Conservation (phyloP, 139 green algal genomes). For the Tetradesmus lagerheimii region DNA sequence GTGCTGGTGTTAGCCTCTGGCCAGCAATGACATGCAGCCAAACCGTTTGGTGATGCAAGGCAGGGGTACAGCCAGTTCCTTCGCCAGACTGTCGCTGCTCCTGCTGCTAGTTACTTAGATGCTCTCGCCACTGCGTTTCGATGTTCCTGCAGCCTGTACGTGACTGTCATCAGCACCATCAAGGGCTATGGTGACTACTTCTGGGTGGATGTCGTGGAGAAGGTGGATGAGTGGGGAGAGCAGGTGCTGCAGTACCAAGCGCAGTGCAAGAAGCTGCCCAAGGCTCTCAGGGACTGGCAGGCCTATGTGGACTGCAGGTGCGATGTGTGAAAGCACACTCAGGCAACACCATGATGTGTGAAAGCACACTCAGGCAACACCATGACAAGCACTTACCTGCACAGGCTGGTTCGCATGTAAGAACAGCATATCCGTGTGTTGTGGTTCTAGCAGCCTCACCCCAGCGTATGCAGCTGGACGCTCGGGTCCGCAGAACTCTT, state of each 20-base stretch:
- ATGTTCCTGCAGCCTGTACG: slow-evolving; percentile 83
- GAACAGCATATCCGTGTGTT: no score
- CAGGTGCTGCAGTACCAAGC: slow-evolving; percentile 79
- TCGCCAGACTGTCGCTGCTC: not conserved
- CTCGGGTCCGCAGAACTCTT: no score
- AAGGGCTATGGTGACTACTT: slow-evolving; percentile 89
- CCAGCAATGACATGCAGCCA: not conserved
- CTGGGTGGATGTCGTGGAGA: slow-evolving; percentile 92
- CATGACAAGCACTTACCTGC: no score
- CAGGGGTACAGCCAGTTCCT: no score
- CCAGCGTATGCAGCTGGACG: no score
- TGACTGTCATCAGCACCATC: slow-evolving; percentile 92
- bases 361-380: no score
- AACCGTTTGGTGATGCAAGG: no score
- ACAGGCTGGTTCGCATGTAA: no score
- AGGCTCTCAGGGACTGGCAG: slow-evolving; percentile 90
- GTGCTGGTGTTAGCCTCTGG: not conserved
- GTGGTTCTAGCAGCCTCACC: slow-evolving; percentile 28
- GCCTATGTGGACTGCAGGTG: slow-evolving; percentile 87
- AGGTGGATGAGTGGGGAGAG: slow-evolving; percentile 90
- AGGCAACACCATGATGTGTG: no score
- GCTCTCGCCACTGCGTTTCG: slow-evolving; percentile 29
- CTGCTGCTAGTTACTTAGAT: not conserved
- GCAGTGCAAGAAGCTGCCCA: slow-evolving; percentile 90
- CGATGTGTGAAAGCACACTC: no score